phyloP scores from a whole-genome alignment of 2,329 filamentous ascomycete genomes.

The Sarocladium brachiariae region DNA sequence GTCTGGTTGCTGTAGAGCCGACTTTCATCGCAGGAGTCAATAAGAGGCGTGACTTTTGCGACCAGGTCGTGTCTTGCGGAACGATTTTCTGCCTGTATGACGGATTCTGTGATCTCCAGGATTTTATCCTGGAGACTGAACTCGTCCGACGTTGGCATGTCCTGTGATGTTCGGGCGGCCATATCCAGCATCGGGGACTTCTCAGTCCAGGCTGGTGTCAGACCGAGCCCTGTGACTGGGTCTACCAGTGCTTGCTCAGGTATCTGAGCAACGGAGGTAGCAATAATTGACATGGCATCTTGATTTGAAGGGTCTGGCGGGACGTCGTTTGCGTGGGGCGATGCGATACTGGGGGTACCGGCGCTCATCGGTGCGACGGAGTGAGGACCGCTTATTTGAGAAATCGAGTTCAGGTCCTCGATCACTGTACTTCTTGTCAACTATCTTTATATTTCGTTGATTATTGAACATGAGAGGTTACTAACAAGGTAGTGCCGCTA shows the following conservation, averaged over 20 bases:
- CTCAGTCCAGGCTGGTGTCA: neutral
- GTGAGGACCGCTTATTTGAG: neutral
- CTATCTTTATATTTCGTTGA: neutral
- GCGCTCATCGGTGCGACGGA: neutral
- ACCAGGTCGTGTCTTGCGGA: constrained; percentile 10
- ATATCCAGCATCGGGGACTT: neutral
- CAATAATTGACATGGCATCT: neutral
- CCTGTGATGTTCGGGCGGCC: constrained; percentile 9
- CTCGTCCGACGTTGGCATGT: constrained; percentile 20
- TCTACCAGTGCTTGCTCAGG: neutral
- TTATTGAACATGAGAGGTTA: neutral
- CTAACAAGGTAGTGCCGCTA: neutral
- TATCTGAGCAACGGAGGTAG: neutral
- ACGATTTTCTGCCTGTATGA: constrained; percentile 11
- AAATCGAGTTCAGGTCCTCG: neutral
- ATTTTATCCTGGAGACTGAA: constrained; percentile 20
- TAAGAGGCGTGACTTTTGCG: constrained; percentile 12
- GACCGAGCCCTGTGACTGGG: neutral
- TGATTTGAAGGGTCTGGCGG: neutral
- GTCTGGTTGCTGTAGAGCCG: neutral
- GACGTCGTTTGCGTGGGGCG: neutral
- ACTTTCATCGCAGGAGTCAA: neutral
- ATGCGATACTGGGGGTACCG: neutral
- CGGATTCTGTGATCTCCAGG: constrained; percentile 13
- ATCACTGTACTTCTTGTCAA: neutral